A percentile compares a stretch with the other conserved stretches of the same genome.
Conservation (phyloP, 1,284 basidiomycete genomes). For the Pulchroboletus neoregius region DNA sequence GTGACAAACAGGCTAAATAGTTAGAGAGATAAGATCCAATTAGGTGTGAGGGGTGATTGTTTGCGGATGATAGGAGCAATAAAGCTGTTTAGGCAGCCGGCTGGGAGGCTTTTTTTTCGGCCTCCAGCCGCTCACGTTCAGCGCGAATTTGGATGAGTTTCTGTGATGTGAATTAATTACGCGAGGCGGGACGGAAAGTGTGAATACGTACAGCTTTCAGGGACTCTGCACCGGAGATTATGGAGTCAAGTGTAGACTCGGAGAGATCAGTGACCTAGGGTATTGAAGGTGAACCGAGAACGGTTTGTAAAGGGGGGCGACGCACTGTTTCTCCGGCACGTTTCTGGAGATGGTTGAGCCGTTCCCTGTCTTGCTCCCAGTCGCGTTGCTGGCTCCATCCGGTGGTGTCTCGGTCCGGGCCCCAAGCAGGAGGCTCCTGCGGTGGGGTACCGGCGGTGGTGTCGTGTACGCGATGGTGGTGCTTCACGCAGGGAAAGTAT, state of each 20-base stretch:
- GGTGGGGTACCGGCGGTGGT: background rate
- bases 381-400: constrained; percentile 33
- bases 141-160: constrained; percentile 59
- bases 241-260: constrained; percentile 62
- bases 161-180: constrained; percentile 34
- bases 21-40: constrained; percentile 33
- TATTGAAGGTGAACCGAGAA: background rate
- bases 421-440: constrained; percentile 9
- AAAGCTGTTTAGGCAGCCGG: constrained; percentile 28
- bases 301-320: constrained; percentile 3
- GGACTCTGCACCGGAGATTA: constrained; percentile 51
- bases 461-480: constrained; percentile 15
- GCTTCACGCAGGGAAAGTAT: constrained; percentile 28
- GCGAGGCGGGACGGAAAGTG: background rate
- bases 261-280: constrained; percentile 60
- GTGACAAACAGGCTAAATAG: background rate
- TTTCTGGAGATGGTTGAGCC: constrained; percentile 42
- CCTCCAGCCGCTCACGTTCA: constrained; percentile 47
- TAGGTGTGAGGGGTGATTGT: constrained; percentile 23
- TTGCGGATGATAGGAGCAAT: constrained; percentile 16
- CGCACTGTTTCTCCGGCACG: constrained; percentile 57
- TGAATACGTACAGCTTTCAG: constrained; percentile 52
- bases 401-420: constrained; percentile 1
- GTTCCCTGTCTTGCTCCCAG: constrained; percentile 43
- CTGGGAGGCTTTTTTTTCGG: constrained; percentile 35